phyloP scores from a whole-genome alignment of 495 filamentous ascomycete genomes.

The Talaromyces trachyspermus region DNA sequence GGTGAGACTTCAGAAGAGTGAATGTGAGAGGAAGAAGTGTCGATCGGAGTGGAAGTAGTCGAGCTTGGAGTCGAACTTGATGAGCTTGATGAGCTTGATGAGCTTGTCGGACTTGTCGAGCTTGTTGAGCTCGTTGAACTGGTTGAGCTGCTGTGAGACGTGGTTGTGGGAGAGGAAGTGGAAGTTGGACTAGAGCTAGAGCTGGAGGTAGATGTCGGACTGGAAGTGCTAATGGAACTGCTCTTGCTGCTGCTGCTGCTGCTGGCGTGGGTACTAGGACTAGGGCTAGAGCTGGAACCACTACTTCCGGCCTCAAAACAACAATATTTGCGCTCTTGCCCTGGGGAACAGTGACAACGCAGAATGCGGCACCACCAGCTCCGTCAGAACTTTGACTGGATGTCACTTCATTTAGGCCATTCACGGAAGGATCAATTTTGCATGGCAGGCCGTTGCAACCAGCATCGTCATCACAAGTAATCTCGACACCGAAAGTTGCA shows the following conservation, averaged over 20 bases:
- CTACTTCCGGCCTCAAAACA: conserved; percentile 43
- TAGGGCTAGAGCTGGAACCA: neutral
- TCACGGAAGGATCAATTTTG: conserved; percentile 58
- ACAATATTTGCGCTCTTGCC: conserved; percentile 62
- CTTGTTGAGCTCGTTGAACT: conserved; percentile 9
- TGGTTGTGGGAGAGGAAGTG: conserved; percentile 13
- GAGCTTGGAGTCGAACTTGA: conserved; percentile 17
- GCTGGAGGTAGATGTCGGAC: conserved; percentile 10
- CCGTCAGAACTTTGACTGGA: conserved; percentile 43
- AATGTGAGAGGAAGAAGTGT: conserved; percentile 15
- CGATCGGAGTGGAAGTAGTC: conserved; percentile 16
- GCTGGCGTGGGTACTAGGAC: conserved; percentile 13
- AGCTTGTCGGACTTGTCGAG: conserved; percentile 22
- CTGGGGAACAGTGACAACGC: conserved; percentile 68
- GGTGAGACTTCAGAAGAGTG: conserved; percentile 11
- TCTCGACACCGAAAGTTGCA: conserved; percentile 62
- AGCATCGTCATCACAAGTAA: conserved; percentile 54
- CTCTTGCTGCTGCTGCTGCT: conserved; percentile 14
- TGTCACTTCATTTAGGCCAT: conserved; percentile 54
- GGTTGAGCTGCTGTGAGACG: conserved; percentile 4
- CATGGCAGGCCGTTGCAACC: conserved; percentile 71
- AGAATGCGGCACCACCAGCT: conserved; percentile 66
- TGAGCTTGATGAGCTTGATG: conserved; percentile 17
- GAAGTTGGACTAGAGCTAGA: conserved; percentile 10
- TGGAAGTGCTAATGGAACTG: conserved; percentile 16